Evolutionary conservation across 2,329 filamentous ascomycete genomes (phyloP).

Genomic region (Pseudocercospora vitis): DNA sequence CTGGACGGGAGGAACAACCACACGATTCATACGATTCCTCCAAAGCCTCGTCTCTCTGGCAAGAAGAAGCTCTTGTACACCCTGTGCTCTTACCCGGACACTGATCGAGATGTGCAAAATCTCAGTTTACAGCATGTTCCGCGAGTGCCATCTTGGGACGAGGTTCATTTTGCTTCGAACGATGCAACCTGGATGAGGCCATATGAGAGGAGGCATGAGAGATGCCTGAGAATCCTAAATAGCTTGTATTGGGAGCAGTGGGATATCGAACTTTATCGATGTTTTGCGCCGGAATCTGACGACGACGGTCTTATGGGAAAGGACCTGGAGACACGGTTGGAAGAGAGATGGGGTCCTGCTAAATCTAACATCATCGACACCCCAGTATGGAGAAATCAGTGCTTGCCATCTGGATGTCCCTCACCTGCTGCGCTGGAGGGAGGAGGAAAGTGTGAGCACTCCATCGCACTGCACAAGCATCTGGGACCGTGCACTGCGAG

Average conservation of each 20-base stretch:
- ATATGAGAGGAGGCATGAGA: neutral
- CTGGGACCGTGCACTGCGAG: neutral
- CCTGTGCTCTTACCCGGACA: neutral
- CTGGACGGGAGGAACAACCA: neutral
- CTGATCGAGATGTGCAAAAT: neutral
- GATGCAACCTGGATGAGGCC: neutral
- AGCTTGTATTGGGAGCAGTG: neutral
- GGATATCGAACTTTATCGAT: neutral
- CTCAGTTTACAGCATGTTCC: neutral
- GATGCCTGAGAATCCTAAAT: neutral
- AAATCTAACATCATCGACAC: too few relatives aligned
- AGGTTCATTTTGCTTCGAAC: neutral
- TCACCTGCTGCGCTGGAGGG: too few relatives aligned
- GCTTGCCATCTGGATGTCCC: too few relatives aligned
- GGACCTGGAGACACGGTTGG: neutral
- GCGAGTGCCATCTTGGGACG: neutral
- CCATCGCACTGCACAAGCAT: neutral
- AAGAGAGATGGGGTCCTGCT: neutral
- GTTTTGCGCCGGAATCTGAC: too few relatives aligned
- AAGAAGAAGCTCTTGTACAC: neutral
- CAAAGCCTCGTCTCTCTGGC: neutral
- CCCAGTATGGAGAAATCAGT: neutral
- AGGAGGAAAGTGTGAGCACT: neutral
- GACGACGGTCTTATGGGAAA: neutral
- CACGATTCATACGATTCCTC: constrained; percentile 3